Evolutionary conservation across 208 protist genomes (phyloP).

Genomic region (Trypanosoma congolense): DNA sequence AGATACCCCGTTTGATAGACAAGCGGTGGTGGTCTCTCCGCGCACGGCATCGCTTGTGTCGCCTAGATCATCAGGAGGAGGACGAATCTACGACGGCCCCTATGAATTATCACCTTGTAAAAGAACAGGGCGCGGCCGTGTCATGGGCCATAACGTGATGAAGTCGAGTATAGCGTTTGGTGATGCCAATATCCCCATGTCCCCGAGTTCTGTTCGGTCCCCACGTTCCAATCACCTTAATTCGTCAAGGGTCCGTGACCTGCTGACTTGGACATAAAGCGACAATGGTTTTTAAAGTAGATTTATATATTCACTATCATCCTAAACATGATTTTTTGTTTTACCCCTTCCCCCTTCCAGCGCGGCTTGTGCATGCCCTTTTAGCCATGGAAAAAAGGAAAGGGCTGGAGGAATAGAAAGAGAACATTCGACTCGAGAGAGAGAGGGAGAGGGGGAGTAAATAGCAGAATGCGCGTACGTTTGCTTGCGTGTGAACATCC

Average conservation of each 20-base stretch:
- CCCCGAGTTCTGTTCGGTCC: too few relatives aligned
- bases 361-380: too few relatives aligned
- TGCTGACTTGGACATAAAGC: neutral
- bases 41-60: too few relatives aligned
- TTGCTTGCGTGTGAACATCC: too few relatives aligned
- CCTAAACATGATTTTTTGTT: neutral
- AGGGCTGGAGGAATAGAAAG: too few relatives aligned
- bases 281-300: neutral
- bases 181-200: too few relatives aligned
- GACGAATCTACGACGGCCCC: neutral
- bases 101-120: neutral
- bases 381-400: too few relatives aligned
- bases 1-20: neutral
- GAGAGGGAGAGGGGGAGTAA: too few relatives aligned
- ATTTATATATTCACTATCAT: neutral
- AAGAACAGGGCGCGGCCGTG: slow-evolving; percentile 12
- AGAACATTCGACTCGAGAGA: too few relatives aligned
- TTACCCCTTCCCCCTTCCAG: neutral
- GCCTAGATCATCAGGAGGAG: neutral
- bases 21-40: neutral
- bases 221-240: neutral
- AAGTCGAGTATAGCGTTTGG: slow-evolving; percentile 17
- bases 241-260: neutral
- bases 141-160: slow-evolving; percentile 4
- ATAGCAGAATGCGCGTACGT: too few relatives aligned